Percentiles rank a stretch among this genome's conserved stretches.
phyloP scores from a whole-genome alignment of 1,284 basidiomycete species.

The Trichosporon faecale region DNA sequence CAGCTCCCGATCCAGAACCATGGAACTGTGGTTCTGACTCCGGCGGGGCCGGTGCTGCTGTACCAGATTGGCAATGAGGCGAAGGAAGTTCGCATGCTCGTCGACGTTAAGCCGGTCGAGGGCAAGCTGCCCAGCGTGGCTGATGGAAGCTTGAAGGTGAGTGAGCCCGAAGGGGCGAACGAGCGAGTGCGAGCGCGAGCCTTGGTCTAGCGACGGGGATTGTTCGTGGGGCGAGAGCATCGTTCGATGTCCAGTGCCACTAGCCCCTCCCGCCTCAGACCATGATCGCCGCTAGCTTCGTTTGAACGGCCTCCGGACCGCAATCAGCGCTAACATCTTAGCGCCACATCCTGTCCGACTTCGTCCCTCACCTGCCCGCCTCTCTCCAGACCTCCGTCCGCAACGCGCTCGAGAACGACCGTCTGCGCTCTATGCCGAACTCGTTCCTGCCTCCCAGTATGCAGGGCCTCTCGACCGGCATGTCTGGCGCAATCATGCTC shows the following conservation, averaged over 20 bases:
- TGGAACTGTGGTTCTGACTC: conserved; percentile 77
- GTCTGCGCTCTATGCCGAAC: conserved; percentile 91
- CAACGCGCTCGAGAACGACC: conserved; percentile 64
- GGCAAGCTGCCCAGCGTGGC: conserved; percentile 73
- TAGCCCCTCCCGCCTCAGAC: neutral
- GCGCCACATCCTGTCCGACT: conserved; percentile 66
- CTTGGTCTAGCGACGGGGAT: too few species aligned
- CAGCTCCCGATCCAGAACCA: conserved; percentile 75
- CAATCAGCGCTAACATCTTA: conserved; percentile 39
- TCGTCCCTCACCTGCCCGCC: conserved; percentile 75
- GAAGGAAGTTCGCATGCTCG: conserved; percentile 81
- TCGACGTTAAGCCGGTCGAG: conserved; percentile 67
- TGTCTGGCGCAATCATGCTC: conserved; percentile 71
- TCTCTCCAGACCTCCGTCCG: conserved; percentile 64
- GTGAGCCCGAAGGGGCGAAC: conserved; percentile 31
- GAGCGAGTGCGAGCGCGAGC: too few species aligned
- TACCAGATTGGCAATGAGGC: conserved; percentile 70
- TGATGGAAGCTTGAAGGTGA: conserved; percentile 62
- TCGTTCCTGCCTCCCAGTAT: conserved; percentile 82
- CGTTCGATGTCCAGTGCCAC: neutral
- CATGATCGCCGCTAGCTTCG: neutral
- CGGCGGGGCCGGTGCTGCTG: conserved; percentile 76
- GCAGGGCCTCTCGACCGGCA: conserved; percentile 63
- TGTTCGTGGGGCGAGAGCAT: neutral
- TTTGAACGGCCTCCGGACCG: too few species aligned